These are phyloP conservation scores for Puccinia horiana DNA, from an alignment of 1,284 basidiomycete genomes.

Conservation along the genomic window DNA sequence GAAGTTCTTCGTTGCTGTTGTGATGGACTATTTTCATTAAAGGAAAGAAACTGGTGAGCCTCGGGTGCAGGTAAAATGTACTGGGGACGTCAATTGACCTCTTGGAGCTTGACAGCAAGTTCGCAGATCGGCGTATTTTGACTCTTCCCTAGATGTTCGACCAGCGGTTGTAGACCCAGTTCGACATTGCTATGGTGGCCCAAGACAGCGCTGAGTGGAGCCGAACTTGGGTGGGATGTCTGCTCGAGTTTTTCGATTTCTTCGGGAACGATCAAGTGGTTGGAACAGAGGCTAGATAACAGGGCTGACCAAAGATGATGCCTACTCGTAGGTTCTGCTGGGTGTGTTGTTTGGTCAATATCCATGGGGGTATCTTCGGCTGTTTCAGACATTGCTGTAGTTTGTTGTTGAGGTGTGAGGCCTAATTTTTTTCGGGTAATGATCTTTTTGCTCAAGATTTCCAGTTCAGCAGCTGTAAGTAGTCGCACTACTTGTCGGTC, in stretches of 20 bases:
- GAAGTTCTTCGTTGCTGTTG: conserved; percentile 7
- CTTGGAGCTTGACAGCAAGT: background rate
- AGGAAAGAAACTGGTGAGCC: background rate
- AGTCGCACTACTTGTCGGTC: background rate
- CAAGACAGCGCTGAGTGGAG: background rate
- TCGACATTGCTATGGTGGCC: conserved; percentile 26
- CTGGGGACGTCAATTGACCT: background rate
- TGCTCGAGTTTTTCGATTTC: background rate
- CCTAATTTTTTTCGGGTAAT: background rate
- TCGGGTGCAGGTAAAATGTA: background rate
- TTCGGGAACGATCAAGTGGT: conserved; percentile 6
- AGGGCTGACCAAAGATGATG: conserved; percentile 26
- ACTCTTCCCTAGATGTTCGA: conserved; percentile 14
- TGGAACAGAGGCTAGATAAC: conserved; percentile 18
- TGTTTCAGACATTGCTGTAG: background rate
- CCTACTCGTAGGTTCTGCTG: background rate
- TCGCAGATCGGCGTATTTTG: conserved; percentile 14
- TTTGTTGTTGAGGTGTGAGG: background rate
- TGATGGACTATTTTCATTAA: conserved; percentile 9
- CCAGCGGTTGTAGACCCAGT: conserved; percentile 14
- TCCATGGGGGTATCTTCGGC: background rate
- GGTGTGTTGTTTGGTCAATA: background rate
- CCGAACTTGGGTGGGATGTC: background rate
- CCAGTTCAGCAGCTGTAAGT: background rate
- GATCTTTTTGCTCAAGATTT: conserved; percentile 18